Evolutionary conservation across 805 yeast species (phyloP), one percentile per base, ranked within the genome.

Genomic region (Barnettozyma populi): DNA sequence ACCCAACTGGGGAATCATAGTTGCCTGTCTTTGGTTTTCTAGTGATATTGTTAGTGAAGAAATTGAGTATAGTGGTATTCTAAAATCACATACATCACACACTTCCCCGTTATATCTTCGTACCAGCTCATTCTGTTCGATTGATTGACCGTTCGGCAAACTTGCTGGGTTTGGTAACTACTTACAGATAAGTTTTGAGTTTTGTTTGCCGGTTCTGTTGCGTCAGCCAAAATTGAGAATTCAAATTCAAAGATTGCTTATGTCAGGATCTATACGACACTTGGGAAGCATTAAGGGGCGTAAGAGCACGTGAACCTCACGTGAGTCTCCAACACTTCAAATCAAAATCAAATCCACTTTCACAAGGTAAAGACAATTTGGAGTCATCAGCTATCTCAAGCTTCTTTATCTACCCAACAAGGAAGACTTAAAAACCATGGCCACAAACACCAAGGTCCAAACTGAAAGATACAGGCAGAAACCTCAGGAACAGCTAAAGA

Each of bases 51-150:
- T 40, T n/a, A 23, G 19, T 19, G 11, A 4, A 23, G 14, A 9
- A 7, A 16, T 3, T 2, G 9, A 32, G 45, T 31, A 16, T 43
- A 48, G 14, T 16, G 6, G 42, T 16, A 7, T 19, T 29, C 2
- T 16, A 27, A 2, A 11, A 29, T 7, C 11, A 35, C 37, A 18
- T 35, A 35, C 37, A 18, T 16, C 21, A 37, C 24, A 3, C 18
- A 21, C 14, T 37, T 37, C 18, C 47, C 45, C 5, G 39, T 24
- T 6, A 51, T 40, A 31, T 51, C 52, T 1, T 37, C 16, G 13
- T 48, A 50, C 53, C 53, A 50, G n/a, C 49, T 45, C 53, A 50
- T 50, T 29, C 13, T 29, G n/a, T 29, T 14, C 13, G 5, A 29
- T 29, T 29, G 13, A 11, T n/a, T n/a, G n/a, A n/a, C n/a, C n/a